phyloP scores from a whole-genome alignment of 2,329 filamentous ascomycete species.

The Ascochyta pisi region DNA sequence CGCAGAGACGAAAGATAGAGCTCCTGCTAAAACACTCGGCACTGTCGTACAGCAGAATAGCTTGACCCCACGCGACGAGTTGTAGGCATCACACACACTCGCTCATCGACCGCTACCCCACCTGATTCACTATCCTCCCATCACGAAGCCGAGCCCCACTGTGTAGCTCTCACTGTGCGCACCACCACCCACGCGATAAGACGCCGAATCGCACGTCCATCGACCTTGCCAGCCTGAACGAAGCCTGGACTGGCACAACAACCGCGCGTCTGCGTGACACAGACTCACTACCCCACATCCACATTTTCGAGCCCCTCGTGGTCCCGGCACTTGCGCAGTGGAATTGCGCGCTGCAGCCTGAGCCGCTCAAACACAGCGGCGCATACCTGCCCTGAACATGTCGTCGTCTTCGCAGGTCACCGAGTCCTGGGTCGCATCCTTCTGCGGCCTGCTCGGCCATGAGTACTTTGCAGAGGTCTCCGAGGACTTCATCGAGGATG shows the following conservation, averaged over 20 bases:
- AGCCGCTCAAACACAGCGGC: slow-evolving; percentile 26
- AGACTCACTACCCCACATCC: slow-evolving; percentile 32
- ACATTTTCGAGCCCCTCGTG: slow-evolving; percentile 40
- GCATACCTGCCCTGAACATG: slow-evolving; percentile 48
- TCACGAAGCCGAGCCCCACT: slow-evolving; percentile 17
- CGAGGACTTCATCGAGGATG: slow-evolving; percentile 99
- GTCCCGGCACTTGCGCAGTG: slow-evolving; percentile 23
- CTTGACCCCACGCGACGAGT: neutral
- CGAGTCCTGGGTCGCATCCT: slow-evolving; percentile 98
- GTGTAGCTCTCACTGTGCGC: slow-evolving; percentile 11
- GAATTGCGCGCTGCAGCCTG: slow-evolving; percentile 29
- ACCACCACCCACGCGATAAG: slow-evolving; percentile 14
- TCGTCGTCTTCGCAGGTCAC: slow-evolving; percentile 64
- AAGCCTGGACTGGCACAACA: neutral
- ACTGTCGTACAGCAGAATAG: neutral
- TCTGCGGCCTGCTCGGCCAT: slow-evolving; percentile 92
- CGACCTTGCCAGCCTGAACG: neutral
- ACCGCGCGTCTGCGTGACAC: slow-evolving; percentile 9
- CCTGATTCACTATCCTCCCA: slow-evolving; percentile 11
- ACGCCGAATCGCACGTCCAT: neutral
- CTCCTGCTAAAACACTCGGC: neutral
- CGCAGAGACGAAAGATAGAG: slow-evolving; percentile 1
- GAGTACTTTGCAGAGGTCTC: slow-evolving; percentile 99
- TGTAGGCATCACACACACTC: slow-evolving; percentile 2
- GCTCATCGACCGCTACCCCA: slow-evolving; percentile 13